Evolutionary conservation across 371 early-diverging fungal genomes (phyloP).

Genomic region (Actinomortierella wolfii): DNA sequence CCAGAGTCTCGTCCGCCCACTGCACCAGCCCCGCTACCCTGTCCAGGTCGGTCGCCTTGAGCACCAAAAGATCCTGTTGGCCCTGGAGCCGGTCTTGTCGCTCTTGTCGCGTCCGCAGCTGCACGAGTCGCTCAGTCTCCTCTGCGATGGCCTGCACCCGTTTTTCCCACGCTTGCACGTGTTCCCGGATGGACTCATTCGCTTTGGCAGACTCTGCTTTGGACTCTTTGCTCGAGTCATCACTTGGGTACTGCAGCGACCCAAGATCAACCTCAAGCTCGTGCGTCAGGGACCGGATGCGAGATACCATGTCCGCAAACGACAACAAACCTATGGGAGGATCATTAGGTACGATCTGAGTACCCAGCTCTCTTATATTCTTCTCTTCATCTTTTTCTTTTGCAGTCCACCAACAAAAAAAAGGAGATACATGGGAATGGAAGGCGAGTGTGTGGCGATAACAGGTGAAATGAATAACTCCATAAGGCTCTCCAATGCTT

Average conservation of each 20-base stretch:
- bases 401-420: not conserved
- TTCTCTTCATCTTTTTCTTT: not conserved
- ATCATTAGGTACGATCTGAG: too few relatives aligned
- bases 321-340: not conserved
- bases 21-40: slow-evolving; percentile 12
- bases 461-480: too few relatives aligned
- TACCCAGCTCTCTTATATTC: too few relatives aligned
- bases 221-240: slow-evolving; percentile 19
- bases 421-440: too few relatives aligned
- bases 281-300: slow-evolving; percentile 12
- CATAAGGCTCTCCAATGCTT: too few relatives aligned
- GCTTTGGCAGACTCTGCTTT: slow-evolving; percentile 8
- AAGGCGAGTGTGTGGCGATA: too few relatives aligned
- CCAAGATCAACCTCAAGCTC: slow-evolving; percentile 15
- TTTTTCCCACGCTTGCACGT: slow-evolving; percentile 10
- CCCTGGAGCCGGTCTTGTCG: slow-evolving; percentile 11
- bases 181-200: slow-evolving; percentile 20
- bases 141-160: slow-evolving; percentile 14
- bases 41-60: slow-evolving; percentile 18
- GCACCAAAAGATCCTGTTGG: slow-evolving; percentile 13
- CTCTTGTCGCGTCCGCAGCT: slow-evolving; percentile 9
- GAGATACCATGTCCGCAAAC: slow-evolving; percentile 11
- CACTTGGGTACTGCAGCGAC: slow-evolving; percentile 19
- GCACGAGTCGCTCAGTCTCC: slow-evolving; percentile 13
- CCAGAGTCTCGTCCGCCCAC: slow-evolving; percentile 24